Evolutionary conservation across 2,329 filamentous ascomycete genomes (phyloP).

Genomic region (Aspergillus viridinutans): DNA sequence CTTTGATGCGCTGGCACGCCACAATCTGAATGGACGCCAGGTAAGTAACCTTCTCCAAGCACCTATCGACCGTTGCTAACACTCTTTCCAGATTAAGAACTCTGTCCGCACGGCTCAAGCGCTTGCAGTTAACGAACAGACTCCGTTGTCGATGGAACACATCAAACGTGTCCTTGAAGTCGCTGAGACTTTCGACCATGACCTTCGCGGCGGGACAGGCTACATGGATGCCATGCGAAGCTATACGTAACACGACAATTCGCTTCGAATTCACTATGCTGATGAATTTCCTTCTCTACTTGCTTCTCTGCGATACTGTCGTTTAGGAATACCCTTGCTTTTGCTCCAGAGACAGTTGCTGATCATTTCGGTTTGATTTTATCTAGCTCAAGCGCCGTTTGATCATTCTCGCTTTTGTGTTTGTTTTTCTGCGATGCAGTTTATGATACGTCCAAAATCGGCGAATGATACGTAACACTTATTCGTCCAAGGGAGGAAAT

Average conservation of each 20-base stretch:
- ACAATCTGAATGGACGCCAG: conserved; percentile 66
- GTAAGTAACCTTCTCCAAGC: conserved; percentile 33
- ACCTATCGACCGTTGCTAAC: not conserved
- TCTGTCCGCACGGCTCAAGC: conserved; percentile 78
- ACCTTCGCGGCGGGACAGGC: conserved; percentile 74
- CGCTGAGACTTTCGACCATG: conserved; percentile 74
- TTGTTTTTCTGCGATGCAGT: not conserved
- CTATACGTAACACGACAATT: conserved; percentile 47
- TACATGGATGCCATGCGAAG: conserved; percentile 81
- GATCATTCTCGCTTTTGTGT: not conserved
- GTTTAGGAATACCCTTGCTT: not conserved
- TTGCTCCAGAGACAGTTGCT: not conserved
- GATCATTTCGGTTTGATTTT: not conserved
- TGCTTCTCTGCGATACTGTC: not conserved
- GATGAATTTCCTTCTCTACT: conserved; percentile 2
- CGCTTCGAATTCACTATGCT: not conserved
- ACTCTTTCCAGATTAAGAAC: conserved; percentile 72
- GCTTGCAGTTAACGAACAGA: conserved; percentile 70
- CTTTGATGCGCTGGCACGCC: conserved; percentile 61
- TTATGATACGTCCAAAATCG: not conserved
- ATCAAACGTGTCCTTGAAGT: conserved; percentile 81
- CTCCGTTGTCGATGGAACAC: conserved; percentile 70
- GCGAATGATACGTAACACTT: not conserved
- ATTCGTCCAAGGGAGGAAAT: not conserved
- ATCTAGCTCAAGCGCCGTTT: not conserved